Base-by-base conservation (phyloP, 805 yeast species). In the Teunomyces aglyptinius region DNA sequence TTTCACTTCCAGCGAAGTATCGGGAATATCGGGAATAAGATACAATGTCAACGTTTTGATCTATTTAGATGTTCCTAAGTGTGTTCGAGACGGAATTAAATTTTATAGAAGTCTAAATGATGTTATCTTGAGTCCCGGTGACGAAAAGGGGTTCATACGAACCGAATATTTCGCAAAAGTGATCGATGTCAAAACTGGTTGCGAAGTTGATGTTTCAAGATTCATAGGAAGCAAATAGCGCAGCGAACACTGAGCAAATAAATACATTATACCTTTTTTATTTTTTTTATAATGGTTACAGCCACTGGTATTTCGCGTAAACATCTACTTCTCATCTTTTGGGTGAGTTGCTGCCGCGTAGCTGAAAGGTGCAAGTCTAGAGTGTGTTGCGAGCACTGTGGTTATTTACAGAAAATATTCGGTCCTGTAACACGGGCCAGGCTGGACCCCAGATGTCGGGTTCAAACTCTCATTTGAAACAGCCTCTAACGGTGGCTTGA, bases 1-100 rank as follows among this genome's bases (percentile, higher is more conserved):
- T 66, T 75, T 92, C 60, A 88, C 98, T 0, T 68, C 80, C 1
- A 67, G 65, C 24, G 70, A 71, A 3, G 60, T 61, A 4, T 60
- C 65, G 12, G 83, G 83, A 11, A 72, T 85, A 11, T 82, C 91
- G 50, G 98, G 98, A 0, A 80, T 89, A 71, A 71, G 97, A 43
- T 54, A 63, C n/a, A 68, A 71, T 34, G 67, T 82, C 45, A 70
- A 75, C 22, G 80, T 86, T 1, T 64, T 82, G 45, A 83, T 94
- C 2, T 86, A 77, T 56, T 58, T 92, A 3, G 82, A 90, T 56
- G 67, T 77, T 2, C 69, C 61, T 3, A 73, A 73, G 50, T 71
- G 86, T 22, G 51, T 79, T 28, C 51, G 59, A 1, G 56, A 59
- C 26, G 71, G 76, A 2, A 67, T 83, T 16, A 54, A 56, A 48